Percentiles rank a stretch among this genome's conserved stretches.
These are phyloP conservation scores for Hyaloscypha bicolor DNA, from an alignment of 495 filamentous ascomycete genomes.

Conservation along the genomic window DNA sequence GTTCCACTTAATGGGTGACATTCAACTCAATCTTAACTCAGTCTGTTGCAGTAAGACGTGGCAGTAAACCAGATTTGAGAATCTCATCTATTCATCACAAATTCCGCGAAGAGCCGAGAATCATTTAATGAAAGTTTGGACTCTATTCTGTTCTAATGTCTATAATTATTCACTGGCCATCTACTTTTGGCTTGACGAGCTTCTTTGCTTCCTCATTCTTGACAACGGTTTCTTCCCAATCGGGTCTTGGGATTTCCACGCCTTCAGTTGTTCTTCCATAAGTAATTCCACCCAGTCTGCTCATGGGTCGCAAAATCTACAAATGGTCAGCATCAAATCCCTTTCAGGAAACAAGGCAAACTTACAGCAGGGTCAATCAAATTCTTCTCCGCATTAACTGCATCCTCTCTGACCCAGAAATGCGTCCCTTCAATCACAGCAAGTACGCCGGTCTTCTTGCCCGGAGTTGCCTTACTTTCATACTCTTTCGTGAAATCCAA, in stretches of 20 bases:
- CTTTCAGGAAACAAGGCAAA: conserved; percentile 17
- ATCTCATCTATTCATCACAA: too few relatives aligned
- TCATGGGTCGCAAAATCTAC: conserved; percentile 68
- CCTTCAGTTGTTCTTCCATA: conserved; percentile 73
- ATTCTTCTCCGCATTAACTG: conserved; percentile 74
- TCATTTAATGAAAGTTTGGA: not conserved
- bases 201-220: conserved; percentile 48
- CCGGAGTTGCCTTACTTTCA: conserved; percentile 65
- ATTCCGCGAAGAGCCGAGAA: not conserved
- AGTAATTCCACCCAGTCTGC: conserved; percentile 80
- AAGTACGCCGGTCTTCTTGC: conserved; percentile 72
- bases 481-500: conserved; percentile 72
- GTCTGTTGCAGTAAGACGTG: too few relatives aligned
- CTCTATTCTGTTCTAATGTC: conserved; percentile 8
- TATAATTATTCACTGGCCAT: conserved; percentile 34
- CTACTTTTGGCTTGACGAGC: conserved; percentile 43
- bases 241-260: conserved; percentile 76
- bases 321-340: conserved; percentile 17
- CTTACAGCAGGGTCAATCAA: conserved; percentile 63
- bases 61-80: too few relatives aligned
- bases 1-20: too few relatives aligned
- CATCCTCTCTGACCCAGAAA: conserved; percentile 92
- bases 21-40: too few relatives aligned
- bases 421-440: conserved; percentile 81
- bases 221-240: conserved; percentile 56